Evolutionary conservation across 495 filamentous ascomycete species (phyloP).

Genomic region (Talaromyces trachyspermus): DNA sequence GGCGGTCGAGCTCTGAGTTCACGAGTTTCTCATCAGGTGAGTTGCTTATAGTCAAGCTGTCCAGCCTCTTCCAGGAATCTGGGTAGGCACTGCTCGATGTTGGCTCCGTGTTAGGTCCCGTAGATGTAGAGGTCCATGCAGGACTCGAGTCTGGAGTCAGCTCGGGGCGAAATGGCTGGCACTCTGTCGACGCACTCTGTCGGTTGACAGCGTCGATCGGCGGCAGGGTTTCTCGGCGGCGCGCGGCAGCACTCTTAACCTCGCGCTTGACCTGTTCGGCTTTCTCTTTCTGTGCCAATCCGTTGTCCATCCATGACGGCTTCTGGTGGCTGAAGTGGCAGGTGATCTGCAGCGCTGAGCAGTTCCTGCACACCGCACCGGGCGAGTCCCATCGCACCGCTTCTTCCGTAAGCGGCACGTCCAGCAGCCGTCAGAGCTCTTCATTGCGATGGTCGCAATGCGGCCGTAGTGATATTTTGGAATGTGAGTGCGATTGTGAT

Average conservation of each 20-base stretch:
- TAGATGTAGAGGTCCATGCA: neutral
- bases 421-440: no score
- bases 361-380: neutral
- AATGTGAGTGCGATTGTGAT: no score
- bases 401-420: neutral
- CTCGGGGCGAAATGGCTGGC: neutral
- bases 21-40: neutral
- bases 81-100: neutral
- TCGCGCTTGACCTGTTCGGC: neutral
- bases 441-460: no score
- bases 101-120: neutral
- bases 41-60: neutral
- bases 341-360: neutral
- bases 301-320: neutral
- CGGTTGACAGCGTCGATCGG: neutral
- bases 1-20: neutral
- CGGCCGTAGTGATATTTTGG: no score
- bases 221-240: neutral
- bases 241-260: neutral
- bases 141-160: neutral
- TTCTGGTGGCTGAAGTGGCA: neutral
- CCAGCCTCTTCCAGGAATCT: neutral
- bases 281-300: neutral
- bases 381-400: neutral
- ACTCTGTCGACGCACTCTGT: neutral